Conservation (phyloP, 495 filamentous ascomycete species). For the Trichoderma orchidacearum region DNA sequence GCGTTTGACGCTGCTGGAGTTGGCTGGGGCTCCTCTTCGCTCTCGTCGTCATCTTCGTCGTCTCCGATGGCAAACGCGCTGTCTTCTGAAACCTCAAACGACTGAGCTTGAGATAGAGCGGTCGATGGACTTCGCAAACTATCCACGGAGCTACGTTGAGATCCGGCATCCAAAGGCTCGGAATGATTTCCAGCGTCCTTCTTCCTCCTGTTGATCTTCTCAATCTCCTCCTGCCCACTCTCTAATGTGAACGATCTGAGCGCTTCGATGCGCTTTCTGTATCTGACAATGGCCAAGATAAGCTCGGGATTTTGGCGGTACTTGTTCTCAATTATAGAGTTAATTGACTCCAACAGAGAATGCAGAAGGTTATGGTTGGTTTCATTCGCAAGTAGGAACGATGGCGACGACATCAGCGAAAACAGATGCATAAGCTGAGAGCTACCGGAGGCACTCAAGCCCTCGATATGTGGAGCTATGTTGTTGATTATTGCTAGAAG, state of each 20-base stretch:
- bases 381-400: constrained; percentile 91
- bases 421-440: constrained; percentile 81
- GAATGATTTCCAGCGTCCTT: constrained; percentile 49
- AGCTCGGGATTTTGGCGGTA: constrained; percentile 66
- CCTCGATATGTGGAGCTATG: constrained; percentile 68
- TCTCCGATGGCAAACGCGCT: constrained; percentile 82
- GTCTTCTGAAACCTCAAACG: constrained; percentile 67
- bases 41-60: constrained; percentile 60
- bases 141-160: constrained; percentile 53
- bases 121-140: constrained; percentile 52
- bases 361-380: constrained; percentile 73
- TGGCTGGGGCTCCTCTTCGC: constrained; percentile 48
- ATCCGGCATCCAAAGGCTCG: constrained; percentile 29
- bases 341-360: constrained; percentile 81
- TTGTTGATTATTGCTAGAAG: constrained; percentile 90
- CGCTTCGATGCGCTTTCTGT: constrained; percentile 74
- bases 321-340: constrained; percentile 63
- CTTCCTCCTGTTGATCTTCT: constrained; percentile 56
- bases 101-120: constrained; percentile 38
- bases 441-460: constrained; percentile 58
- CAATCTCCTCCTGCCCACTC: constrained; percentile 84
- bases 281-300: constrained; percentile 66
- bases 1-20: constrained; percentile 62
- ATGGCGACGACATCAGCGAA: constrained; percentile 86
- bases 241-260: constrained; percentile 89